Base-by-base conservation (phyloP, 2,329 filamentous ascomycete species). In the Calonectria multiphialidica region DNA sequence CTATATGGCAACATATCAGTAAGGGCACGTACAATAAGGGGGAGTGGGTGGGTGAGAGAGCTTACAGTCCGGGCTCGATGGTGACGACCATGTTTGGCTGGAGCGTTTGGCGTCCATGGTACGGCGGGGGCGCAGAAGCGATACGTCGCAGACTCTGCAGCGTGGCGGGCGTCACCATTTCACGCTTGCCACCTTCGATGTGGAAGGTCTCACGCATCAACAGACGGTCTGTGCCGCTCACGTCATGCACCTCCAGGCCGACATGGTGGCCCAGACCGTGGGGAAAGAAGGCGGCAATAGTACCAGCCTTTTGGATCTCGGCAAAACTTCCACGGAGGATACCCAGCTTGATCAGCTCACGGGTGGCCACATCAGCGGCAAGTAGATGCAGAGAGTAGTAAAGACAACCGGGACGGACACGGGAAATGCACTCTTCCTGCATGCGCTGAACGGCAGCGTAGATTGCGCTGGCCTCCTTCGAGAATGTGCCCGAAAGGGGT, bases 391-490 rank as follows among this genome's bases (percentile, higher is more conserved):
- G 88, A 76, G 93, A 88, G 62, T 93, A 89, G 87, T 93, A 98
- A 37, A 89, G 83, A 1, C 92, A 90, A 2, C 93, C 94, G 0
- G 94, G 94, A 47, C 88, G 88, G 25, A 97, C 87, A 76, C 90
- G 87, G 8, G 86, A 85, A 79, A 98, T 93, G 77, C 93, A 95
- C 67, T 91, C 88, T 9, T 89, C 86, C 83, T 98, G 96, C 95
- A 98, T 98, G 71, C 89, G 86, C 76, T 93, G 87, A 4, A 98
- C 96, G 30, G 97, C 87, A 55, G 90, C 88, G 81, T 98, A 96
- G 65, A 98, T 92, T 12, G 90, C 89, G 59, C 89, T 88, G 1
- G 93, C 92, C 81, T 96, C 93, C 16, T 87, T 82, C 0, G 91
- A 90, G 77, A 95, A 98, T 0, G 73, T 70, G 7, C 94, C 94